A percentile compares a stretch with the other conserved stretches of the same genome.
These are phyloP conservation scores for Anthoceros angustus DNA, from an alignment of 225 moss, liverwort and hornwort genomes.

Conservation along the genomic window DNA sequence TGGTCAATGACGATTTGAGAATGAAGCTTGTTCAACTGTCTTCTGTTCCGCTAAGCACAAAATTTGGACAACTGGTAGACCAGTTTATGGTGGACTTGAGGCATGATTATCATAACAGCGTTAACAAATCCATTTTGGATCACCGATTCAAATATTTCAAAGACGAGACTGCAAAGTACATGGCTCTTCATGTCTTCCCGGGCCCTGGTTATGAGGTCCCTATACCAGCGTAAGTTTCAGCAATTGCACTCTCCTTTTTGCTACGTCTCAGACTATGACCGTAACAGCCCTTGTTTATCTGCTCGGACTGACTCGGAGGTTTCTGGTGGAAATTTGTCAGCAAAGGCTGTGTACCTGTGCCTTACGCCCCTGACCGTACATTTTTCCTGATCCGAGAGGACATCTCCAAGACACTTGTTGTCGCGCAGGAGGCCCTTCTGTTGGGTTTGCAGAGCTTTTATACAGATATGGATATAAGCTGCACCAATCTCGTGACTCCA, in stretches of 20 bases:
- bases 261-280: no score
- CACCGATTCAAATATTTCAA: slow-evolving; percentile 27
- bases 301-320: no score
- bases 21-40: slow-evolving; percentile 29
- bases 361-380: slow-evolving; percentile 20
- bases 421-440: slow-evolving; percentile 46
- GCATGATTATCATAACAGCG: slow-evolving; percentile 38
- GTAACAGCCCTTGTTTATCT: no score
- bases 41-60: slow-evolving; percentile 35
- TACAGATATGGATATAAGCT: slow-evolving; percentile 41
- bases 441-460: slow-evolving; percentile 47
- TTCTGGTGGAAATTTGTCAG: no score
- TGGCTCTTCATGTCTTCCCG: slow-evolving; percentile 61
- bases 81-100: slow-evolving; percentile 28
- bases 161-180: slow-evolving; percentile 29
- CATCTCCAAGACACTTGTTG: slow-evolving; percentile 23
- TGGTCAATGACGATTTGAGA: slow-evolving; percentile 36
- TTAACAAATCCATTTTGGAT: slow-evolving; percentile 67
- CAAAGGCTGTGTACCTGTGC: slow-evolving; percentile 42
- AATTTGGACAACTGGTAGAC: slow-evolving; percentile 26
- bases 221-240: slow-evolving; percentile 29
- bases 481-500: slow-evolving; percentile 33
- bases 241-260: background rate
- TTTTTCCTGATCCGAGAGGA: slow-evolving; percentile 22
- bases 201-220: slow-evolving; percentile 23